These are phyloP conservation scores for Telfairia occidentalis DNA, from an alignment of 331 rosid genomes.

Conservation along the genomic window DNA sequence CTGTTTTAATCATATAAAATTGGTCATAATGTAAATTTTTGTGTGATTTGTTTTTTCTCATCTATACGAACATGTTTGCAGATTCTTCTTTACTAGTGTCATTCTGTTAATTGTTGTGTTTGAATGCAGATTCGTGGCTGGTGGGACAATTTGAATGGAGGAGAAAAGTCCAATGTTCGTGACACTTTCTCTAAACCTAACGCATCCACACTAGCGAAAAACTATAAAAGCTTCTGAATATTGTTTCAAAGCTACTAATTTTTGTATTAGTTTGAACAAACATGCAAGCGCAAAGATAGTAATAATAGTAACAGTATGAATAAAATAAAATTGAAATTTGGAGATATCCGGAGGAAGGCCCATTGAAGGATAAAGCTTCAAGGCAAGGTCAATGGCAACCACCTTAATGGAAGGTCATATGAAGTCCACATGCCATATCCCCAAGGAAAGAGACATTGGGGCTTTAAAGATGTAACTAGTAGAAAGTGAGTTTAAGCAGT, in stretches of 20 bases:
- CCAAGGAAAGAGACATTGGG: not conserved
- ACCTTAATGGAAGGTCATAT: not conserved
- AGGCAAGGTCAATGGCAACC: not conserved
- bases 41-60: constrained; percentile 1
- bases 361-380: not conserved
- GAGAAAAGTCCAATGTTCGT: constrained; percentile 66
- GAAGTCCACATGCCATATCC: not conserved
- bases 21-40: not conserved
- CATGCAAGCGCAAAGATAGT: not conserved
- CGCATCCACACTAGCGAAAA: not conserved
- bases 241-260: not conserved
- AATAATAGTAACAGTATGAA: not conserved
- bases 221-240: not conserved
- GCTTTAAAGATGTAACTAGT: not conserved
- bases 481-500: not conserved
- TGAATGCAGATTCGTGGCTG: constrained; percentile 59
- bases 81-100: not conserved
- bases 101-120: constrained; percentile 1
- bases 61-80: constrained; percentile 2
- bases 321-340: not conserved
- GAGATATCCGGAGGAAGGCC: not conserved
- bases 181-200: not conserved
- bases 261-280: not conserved
- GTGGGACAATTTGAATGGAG: constrained; percentile 74
- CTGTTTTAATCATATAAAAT: not conserved